Conservation (phyloP, 345 rosid genomes). For the Schrenkiella parvula region DNA sequence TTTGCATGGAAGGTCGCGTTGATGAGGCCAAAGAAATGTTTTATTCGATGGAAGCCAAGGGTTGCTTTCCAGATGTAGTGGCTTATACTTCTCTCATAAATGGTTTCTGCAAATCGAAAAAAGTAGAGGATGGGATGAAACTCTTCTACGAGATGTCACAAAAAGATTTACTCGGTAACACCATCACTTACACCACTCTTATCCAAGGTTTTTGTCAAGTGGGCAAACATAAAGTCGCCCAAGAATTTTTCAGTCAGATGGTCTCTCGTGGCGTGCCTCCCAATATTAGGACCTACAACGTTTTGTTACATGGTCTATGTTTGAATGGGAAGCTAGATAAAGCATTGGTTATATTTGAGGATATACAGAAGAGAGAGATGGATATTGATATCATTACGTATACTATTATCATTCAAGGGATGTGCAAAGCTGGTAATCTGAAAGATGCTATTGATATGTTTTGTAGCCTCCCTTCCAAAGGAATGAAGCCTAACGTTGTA, state of each 20-base stretch:
- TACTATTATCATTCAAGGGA: not conserved
- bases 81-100: conserved; percentile 23
- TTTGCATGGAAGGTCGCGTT: conserved; percentile 4
- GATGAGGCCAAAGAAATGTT: conserved; percentile 22
- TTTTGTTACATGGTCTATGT: conserved; percentile 1
- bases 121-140: conserved; percentile 11
- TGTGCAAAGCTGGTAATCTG: not conserved
- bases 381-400: not conserved
- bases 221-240: conserved; percentile 21
- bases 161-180: conserved; percentile 22
- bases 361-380: not conserved
- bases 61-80: conserved; percentile 22
- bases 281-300: conserved; percentile 24
- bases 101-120: conserved; percentile 22
- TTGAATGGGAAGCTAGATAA: not conserved
- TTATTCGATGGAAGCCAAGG: conserved; percentile 9
- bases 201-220: conserved; percentile 25
- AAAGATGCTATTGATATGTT: not conserved
- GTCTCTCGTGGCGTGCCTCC: conserved; percentile 24
- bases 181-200: conserved; percentile 21
- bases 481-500: conserved; percentile 10
- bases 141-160: conserved; percentile 22
- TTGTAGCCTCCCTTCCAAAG: not conserved
- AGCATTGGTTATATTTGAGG: not conserved
- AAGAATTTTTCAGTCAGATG: conserved; percentile 23